These are phyloP conservation scores for Chrysosporium keratinophilum DNA, from an alignment of 2,329 filamentous ascomycete genomes.

Conservation along the genomic window DNA sequence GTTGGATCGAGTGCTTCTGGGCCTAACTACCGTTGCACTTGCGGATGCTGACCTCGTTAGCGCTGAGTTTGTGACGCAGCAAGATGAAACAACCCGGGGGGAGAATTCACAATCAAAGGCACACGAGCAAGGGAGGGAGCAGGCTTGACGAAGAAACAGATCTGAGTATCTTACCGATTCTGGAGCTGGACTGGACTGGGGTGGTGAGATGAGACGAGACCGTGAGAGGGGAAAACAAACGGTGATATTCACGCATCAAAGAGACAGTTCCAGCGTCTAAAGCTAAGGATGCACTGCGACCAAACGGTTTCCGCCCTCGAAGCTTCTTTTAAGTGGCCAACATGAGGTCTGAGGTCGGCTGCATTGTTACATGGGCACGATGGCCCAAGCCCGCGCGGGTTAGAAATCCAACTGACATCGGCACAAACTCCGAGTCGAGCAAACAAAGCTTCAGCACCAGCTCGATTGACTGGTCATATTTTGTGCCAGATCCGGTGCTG, in stretches of 20 bases:
- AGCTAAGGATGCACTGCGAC: constrained; percentile 6
- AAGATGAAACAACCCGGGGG: constrained; percentile 8
- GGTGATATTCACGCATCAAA: constrained; percentile 5
- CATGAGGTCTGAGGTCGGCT: no score
- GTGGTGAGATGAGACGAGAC: not conserved
- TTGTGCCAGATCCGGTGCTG: not conserved
- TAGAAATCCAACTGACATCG: no score
- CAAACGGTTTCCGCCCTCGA: not conserved
- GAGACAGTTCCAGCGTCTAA: not conserved
- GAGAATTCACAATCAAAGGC: not conserved
- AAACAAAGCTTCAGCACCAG: not conserved
- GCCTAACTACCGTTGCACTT: constrained; percentile 9
- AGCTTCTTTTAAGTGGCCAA: not conserved
- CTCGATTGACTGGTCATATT: not conserved
- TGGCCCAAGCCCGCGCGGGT: no score
- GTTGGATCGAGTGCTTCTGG: constrained; percentile 2
- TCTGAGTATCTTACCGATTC: not conserved
- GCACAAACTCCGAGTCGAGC: not conserved
- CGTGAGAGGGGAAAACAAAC: not conserved
- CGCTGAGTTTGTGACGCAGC: constrained; percentile 10
- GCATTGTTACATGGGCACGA: no score
- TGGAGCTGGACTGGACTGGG: not conserved
- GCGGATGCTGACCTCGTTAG: constrained; percentile 8
- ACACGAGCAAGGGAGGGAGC: not conserved
- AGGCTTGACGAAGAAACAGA: not conserved